phyloP scores from a whole-genome alignment of 495 filamentous ascomycete genomes.

The Stereocaulon alpinum region DNA sequence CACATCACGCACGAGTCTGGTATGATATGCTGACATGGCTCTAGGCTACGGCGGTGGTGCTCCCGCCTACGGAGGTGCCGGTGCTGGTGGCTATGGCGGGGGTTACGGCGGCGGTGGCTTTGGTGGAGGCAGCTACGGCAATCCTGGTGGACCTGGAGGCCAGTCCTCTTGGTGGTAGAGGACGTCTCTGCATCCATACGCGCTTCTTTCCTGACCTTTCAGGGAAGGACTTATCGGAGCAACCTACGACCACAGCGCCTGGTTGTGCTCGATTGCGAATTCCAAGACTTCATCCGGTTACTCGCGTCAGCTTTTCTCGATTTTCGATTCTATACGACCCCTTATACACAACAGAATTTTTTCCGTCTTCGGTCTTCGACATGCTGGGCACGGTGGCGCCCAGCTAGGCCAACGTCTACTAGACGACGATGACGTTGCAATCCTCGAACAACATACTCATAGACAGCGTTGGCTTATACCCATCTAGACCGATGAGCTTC shows the following conservation, averaged over 20 bases:
- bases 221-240: conserved; percentile 12
- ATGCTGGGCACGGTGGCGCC: conserved; percentile 11
- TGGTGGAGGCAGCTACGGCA: conserved; percentile 58
- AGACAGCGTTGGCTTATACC: conserved; percentile 64
- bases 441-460: conserved; percentile 50
- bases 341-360: conserved; percentile 18
- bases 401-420: conserved; percentile 7
- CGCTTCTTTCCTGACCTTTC: conserved; percentile 16
- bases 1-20: not conserved
- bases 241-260: conserved; percentile 5
- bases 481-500: conserved; percentile 17
- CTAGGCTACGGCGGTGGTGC: conserved; percentile 9
- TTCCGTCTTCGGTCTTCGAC: conserved; percentile 18
- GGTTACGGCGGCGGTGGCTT: conserved; percentile 38
- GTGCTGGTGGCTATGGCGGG: conserved; percentile 19
- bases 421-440: conserved; percentile 2
- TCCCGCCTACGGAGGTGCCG: conserved; percentile 10
- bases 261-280: conserved; percentile 2
- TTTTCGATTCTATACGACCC: conserved; percentile 6
- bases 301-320: conserved; percentile 6
- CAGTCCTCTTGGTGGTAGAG: conserved; percentile 94
- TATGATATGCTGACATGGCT: not conserved
- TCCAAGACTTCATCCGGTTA: not conserved
- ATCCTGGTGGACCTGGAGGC: conserved; percentile 71
- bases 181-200: conserved; percentile 16